Evolutionary conservation across 2,329 filamentous ascomycete genomes (phyloP).

Genomic region (Bipolaris victoriae): DNA sequence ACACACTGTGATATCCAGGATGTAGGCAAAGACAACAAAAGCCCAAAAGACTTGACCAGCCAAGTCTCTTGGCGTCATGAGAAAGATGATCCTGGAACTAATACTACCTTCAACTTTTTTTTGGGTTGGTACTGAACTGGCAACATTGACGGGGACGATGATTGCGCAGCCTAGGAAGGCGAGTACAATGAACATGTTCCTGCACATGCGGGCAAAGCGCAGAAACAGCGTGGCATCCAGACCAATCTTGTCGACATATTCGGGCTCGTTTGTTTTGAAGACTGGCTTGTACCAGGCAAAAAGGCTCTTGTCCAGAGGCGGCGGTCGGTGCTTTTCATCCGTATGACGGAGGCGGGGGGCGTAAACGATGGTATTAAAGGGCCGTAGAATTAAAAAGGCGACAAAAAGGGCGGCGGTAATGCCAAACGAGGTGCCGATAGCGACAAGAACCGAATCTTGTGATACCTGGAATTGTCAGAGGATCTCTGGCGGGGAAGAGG

Average conservation of each 20-base stretch:
- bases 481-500: not conserved
- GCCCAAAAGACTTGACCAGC: slow-evolving; percentile 62
- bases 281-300: slow-evolving; percentile 87
- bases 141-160: slow-evolving; percentile 81
- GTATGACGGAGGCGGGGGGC: slow-evolving; percentile 92
- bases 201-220: slow-evolving; percentile 86
- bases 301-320: slow-evolving; percentile 81
- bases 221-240: slow-evolving; percentile 92
- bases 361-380: slow-evolving; percentile 91
- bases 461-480: slow-evolving; percentile 55
- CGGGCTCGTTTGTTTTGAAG: slow-evolving; percentile 75
- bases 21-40: slow-evolving; percentile 64
- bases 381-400: slow-evolving; percentile 85
- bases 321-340: slow-evolving; percentile 87
- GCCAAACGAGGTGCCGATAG: slow-evolving; percentile 78
- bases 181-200: slow-evolving; percentile 82
- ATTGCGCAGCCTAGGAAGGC: slow-evolving; percentile 75
- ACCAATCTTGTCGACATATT: slow-evolving; percentile 81
- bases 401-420: slow-evolving; percentile 76
- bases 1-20: slow-evolving; percentile 76
- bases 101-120: slow-evolving; percentile 17
- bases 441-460: slow-evolving; percentile 73
- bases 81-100: slow-evolving; percentile 22
- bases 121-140: slow-evolving; percentile 19
- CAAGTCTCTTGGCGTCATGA: slow-evolving; percentile 55